A percentile compares a stretch with the other conserved stretches of the same genome.
Conservation (phyloP, 495 filamentous ascomycete species). For the Clavariopsis aquatica region DNA sequence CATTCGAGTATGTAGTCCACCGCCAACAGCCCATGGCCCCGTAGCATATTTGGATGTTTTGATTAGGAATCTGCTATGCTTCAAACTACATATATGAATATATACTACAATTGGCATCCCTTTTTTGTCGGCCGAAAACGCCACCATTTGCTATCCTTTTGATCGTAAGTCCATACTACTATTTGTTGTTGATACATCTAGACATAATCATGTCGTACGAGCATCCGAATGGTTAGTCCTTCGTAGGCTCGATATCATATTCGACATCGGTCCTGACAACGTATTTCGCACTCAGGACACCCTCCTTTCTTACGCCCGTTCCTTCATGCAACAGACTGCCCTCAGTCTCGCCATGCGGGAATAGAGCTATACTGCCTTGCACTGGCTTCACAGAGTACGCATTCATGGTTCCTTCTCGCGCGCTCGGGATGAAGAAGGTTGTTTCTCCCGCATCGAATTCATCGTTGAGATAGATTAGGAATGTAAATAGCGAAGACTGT, state of each 20-base stretch:
- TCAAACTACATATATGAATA: no score
- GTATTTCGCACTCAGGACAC: conserved; percentile 46
- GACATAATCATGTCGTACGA: no score
- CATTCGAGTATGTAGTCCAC: no score
- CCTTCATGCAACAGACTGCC: conserved; percentile 52
- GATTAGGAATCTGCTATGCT: no score
- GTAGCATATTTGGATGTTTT: no score
- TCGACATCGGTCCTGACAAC: conserved; percentile 54
- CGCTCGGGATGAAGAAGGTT: conserved; percentile 52
- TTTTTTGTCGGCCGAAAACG: no score
- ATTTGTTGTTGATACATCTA: no score
- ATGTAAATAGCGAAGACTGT: conserved; percentile 54
- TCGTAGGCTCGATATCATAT: conserved; percentile 48
- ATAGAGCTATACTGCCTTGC: conserved; percentile 50
- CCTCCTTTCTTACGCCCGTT: conserved; percentile 49
- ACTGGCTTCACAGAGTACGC: conserved; percentile 53
- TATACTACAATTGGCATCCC: no score
- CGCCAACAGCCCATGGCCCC: no score
- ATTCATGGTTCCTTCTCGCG: conserved; percentile 50
- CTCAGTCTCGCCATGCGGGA: conserved; percentile 52
- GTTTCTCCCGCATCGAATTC: conserved; percentile 56
- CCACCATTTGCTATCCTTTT: no score
- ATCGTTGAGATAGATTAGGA: conserved; percentile 56
- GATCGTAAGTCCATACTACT: no score
- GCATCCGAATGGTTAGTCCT: no score